A percentile compares a stretch with the other conserved stretches of the same genome.
phyloP scores from a whole-genome alignment of 495 filamentous ascomycete genomes.

The Penicillium riverlandense region DNA sequence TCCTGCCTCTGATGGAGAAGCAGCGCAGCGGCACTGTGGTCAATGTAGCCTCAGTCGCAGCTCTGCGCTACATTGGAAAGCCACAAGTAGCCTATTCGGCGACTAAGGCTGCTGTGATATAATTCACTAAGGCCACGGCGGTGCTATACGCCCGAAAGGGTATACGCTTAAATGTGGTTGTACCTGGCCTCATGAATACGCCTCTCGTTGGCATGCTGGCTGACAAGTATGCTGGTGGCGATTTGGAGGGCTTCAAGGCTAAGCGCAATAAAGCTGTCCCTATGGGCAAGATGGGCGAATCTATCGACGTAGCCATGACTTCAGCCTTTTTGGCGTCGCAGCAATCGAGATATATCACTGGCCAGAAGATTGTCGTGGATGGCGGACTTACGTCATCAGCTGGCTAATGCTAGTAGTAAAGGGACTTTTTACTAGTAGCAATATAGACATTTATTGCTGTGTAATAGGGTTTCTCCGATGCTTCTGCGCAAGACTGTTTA shows the following conservation, averaged over 20 bases:
- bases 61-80: conserved; percentile 42
- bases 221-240: conserved; percentile 2
- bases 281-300: conserved; percentile 10
- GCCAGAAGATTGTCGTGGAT: conserved; percentile 12
- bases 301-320: conserved; percentile 10
- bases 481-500: no score
- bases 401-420: no score
- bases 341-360: conserved; percentile 6
- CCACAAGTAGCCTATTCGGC: conserved; percentile 42
- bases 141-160: conserved; percentile 40
- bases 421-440: no score
- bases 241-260: conserved; percentile 5
- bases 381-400: conserved; percentile 3
- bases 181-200: conserved; percentile 41
- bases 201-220: conserved; percentile 22
- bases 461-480: no score
- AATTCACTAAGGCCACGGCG: conserved; percentile 40
- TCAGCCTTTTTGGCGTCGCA: conserved; percentile 8
- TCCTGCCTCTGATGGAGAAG: conserved; percentile 38
- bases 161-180: conserved; percentile 40
- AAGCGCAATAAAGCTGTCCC: conserved; percentile 12
- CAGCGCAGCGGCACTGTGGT: conserved; percentile 32
- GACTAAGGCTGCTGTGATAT: conserved; percentile 37
- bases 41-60: conserved; percentile 37
- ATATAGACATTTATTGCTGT: no score